Conservation (phyloP, 1,284 basidiomycete species). For the Meira miltonrushii region DNA sequence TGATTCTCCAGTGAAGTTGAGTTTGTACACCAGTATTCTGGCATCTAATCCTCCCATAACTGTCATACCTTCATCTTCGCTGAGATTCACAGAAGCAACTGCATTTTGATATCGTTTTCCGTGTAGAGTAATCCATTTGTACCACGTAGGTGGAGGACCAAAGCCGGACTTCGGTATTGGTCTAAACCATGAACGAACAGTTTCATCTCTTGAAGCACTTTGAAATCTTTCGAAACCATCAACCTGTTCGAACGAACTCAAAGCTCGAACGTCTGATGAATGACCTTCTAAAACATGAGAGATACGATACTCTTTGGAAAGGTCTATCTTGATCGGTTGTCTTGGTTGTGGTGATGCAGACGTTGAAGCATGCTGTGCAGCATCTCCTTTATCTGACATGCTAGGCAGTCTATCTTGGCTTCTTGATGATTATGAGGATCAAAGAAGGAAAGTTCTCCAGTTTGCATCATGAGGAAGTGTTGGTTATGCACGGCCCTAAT, state of each 20-base stretch:
- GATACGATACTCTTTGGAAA: not conserved
- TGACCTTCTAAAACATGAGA: constrained; percentile 6
- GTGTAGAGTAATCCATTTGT: not conserved
- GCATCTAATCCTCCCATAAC: constrained; percentile 24
- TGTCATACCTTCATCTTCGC: constrained; percentile 8
- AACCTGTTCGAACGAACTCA: not conserved
- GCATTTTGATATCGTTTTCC: constrained; percentile 7
- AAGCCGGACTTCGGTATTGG: not conserved
- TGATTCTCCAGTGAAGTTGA: constrained; percentile 5
- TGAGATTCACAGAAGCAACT: not conserved
- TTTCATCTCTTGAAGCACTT: constrained; percentile 8
- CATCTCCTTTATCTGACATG: too few species aligned
- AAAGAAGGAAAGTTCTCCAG: too few species aligned
- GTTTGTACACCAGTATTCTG: constrained; percentile 30
- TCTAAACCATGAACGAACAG: not conserved
- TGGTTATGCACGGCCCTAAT: too few species aligned
- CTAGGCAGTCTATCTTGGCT: too few species aligned
- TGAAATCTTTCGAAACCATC: not conserved
- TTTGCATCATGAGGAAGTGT: too few species aligned
- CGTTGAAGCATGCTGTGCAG: too few species aligned
- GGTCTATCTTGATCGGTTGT: not conserved
- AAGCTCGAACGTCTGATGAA: not conserved
- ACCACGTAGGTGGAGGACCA: not conserved
- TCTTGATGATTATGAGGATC: too few species aligned
- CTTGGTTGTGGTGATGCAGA: too few species aligned